Percentiles rank a stretch among this genome's conserved stretches.
phyloP scores from a whole-genome alignment of 176 grass and related monocot species.

The Cenchrus americanus region DNA sequence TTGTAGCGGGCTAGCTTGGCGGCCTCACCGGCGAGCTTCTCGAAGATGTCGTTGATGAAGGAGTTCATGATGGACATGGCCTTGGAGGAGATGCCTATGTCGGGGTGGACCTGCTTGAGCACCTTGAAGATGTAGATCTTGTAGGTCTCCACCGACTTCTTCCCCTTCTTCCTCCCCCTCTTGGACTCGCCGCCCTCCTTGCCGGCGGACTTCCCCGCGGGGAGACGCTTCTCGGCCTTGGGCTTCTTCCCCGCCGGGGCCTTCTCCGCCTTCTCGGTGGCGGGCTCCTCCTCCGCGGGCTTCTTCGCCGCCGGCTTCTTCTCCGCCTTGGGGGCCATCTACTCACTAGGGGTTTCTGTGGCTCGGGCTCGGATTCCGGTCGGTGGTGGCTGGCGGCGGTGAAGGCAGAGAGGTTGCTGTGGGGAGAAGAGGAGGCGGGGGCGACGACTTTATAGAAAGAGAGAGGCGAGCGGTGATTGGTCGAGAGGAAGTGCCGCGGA shows the following conservation, averaged over 20 bases:
- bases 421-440: too few species aligned
- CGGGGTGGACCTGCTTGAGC: conserved; percentile 75
- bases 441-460: too few species aligned
- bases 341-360: neutral
- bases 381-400: too few species aligned
- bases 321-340: conserved; percentile 38
- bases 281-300: conserved; percentile 41
- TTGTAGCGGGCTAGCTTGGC: conserved; percentile 53
- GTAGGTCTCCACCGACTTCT: conserved; percentile 66
- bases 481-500: neutral
- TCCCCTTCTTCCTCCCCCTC: conserved; percentile 44
- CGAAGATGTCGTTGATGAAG: conserved; percentile 93
- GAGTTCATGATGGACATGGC: conserved; percentile 94
- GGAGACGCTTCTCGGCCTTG: conserved; percentile 39
- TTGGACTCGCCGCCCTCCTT: conserved; percentile 39
- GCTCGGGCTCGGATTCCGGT: too few species aligned
- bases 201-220: conserved; percentile 14
- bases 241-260: conserved; percentile 43
- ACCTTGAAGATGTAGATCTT: conserved; percentile 94
- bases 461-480: too few species aligned
- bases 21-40: conserved; percentile 70
- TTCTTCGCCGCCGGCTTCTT: conserved; percentile 50
- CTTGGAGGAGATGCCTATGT: conserved; percentile 78
- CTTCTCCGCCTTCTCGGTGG: conserved; percentile 37
- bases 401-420: too few species aligned